Evolutionary conservation across 2,329 filamentous ascomycete genomes (phyloP), one percentile per base, ranked within the genome.

Genomic region (Exophiala xenobiotica): DNA sequence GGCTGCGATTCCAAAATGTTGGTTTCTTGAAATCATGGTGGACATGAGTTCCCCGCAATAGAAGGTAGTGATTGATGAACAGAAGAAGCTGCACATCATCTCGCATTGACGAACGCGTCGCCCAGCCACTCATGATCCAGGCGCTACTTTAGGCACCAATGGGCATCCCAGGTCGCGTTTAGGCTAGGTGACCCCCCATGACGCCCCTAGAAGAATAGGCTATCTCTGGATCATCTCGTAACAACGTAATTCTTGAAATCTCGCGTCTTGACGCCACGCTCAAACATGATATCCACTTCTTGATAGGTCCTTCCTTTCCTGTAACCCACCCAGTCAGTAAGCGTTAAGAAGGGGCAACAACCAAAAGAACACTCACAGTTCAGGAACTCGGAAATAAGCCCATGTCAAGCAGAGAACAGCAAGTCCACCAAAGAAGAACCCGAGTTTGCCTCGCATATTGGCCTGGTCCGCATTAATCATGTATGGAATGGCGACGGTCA

Each of bases 401-500:
- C 61, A 63, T 2, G 53, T 42, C 3, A 58, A 38, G 26, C 51
- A 63, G 4, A 60, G 23, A 8, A 54, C 33, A 7, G 63, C 61
- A n/a, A 65, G 59, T 3, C 62, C 64, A 1, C 59, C 59, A 38
- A 66, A 66, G 16, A 68, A 61, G 48, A 65, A 67, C 0, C 66
- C 66, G 1, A 65, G 50, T 27, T 67, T 68, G 1, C 64, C 64
- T 23, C 62, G 52, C 57, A 65, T 51, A 41, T 67, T 62, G 8
- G 61, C 64, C 24, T 60, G 55, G 19, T 60, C 58, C 6, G 58
- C 47, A 37, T 60, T 60, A 37, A 60, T 59, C 55, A 60, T 56
- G 56, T 73, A 72, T 2, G 69, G 71, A 31, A 72, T 66, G 2
- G 65, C 64, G 22, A 74, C 63, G 19, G 68, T 69, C 65, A 70